A percentile compares a stretch with the other conserved stretches of the same genome.
phyloP scores from a whole-genome alignment of 306 rosid genomes.

The Vigna radiata region DNA sequence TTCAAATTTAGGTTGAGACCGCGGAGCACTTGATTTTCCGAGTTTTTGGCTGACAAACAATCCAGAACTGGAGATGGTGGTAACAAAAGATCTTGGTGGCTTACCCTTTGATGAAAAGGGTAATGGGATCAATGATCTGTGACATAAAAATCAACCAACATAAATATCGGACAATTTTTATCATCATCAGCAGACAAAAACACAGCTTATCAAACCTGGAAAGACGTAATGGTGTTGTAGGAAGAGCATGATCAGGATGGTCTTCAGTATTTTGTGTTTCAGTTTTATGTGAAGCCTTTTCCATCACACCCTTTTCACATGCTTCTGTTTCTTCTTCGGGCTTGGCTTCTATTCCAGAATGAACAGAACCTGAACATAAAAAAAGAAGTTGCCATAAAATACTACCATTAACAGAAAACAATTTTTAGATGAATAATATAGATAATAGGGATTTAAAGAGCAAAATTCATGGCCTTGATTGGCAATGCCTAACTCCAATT shows the following conservation, averaged over 20 bases:
- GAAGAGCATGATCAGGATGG: conserved; percentile 56
- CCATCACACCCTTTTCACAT: conserved; percentile 54
- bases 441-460: background rate
- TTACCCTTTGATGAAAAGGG: conserved; percentile 76
- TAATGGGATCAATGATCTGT: conserved; percentile 63
- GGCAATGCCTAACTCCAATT: conserved; percentile 17
- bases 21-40: conserved; percentile 58
- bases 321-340: conserved; percentile 78
- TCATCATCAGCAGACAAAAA: conserved; percentile 29
- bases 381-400: background rate
- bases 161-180: conserved; percentile 30
- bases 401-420: background rate
- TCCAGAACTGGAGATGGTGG: conserved; percentile 65
- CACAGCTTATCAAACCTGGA: conserved; percentile 62
- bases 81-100: conserved; percentile 68
- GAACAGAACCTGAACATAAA: conserved; percentile 60
- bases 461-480: background rate
- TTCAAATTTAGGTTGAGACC: conserved; percentile 58
- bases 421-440: background rate
- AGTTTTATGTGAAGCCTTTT: conserved; percentile 53
- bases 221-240: conserved; percentile 66
- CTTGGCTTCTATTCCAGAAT: conserved; percentile 62
- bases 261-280: conserved; percentile 66
- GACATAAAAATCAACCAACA: conserved; percentile 20
- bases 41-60: conserved; percentile 57